A percentile compares a stretch with the other conserved stretches of the same genome.
These are phyloP conservation scores for Inga laurina DNA, from an alignment of 306 rosid genomes.

Conservation along the genomic window DNA sequence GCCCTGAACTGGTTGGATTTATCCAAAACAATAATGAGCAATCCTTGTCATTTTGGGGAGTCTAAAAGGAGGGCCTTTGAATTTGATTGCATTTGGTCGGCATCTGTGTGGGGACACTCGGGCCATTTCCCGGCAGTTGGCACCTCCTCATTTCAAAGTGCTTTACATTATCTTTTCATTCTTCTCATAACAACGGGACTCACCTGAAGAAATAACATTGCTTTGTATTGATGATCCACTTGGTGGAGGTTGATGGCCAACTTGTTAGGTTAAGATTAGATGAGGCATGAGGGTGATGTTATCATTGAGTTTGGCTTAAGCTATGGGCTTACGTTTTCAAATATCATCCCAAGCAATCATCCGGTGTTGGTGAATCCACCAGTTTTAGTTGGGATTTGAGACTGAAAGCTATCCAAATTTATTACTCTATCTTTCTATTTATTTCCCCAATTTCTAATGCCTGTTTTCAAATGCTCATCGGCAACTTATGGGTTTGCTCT, in stretches of 20 bases:
- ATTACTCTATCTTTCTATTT: no score
- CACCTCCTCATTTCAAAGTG: background rate
- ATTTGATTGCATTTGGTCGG: slow-evolving; percentile 35
- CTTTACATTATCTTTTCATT: background rate
- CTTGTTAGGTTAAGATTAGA: slow-evolving; percentile 49
- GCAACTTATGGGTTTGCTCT: background rate
- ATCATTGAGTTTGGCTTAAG: slow-evolving; percentile 49
- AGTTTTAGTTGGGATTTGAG: background rate
- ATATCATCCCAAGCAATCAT: slow-evolving; percentile 9
- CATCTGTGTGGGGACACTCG: slow-evolving; percentile 45
- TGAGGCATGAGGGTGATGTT: slow-evolving; percentile 31
- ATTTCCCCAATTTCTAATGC: background rate
- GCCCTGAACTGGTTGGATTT: slow-evolving; percentile 20
- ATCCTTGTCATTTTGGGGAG: slow-evolving; percentile 33
- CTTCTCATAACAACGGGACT: background rate
- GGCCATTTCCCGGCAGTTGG: background rate
- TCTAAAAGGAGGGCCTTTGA: slow-evolving; percentile 21
- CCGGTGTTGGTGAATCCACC: background rate
- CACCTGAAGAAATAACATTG: no score
- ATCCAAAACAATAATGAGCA: slow-evolving; percentile 44
- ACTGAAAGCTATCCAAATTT: background rate
- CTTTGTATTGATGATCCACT: background rate
- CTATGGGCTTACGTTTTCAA: slow-evolving; percentile 16
- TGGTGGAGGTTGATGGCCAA: slow-evolving; percentile 41
- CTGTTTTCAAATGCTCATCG: background rate